Evolutionary conservation across 2,329 filamentous ascomycete genomes (phyloP).

Genomic region (Aspergillus persii): DNA sequence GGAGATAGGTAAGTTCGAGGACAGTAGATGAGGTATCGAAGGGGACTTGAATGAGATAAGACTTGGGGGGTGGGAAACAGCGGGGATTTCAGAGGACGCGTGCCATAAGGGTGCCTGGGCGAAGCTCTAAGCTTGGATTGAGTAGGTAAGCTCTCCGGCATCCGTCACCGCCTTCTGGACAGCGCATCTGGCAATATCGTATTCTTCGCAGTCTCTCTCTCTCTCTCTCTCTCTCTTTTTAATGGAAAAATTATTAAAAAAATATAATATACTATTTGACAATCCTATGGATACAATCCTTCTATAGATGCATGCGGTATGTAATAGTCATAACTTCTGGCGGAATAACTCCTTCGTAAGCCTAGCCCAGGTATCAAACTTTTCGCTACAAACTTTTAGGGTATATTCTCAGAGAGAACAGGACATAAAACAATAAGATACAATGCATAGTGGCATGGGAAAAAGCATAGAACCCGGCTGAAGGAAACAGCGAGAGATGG

Average conservation of each 20-base stretch:
- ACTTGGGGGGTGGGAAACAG: constrained; percentile 21
- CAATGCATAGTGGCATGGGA: background rate
- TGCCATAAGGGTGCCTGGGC: constrained; percentile 36
- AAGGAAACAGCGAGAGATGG: background rate
- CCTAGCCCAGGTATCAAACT: constrained; percentile 13
- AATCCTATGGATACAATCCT: background rate
- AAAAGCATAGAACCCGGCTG: background rate
- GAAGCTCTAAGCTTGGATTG: constrained; percentile 34
- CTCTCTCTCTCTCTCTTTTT: too few species aligned
- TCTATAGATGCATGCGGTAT: background rate
- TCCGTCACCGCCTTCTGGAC: constrained; percentile 31
- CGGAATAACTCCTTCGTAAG: constrained; percentile 8
- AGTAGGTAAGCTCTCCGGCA: constrained; percentile 27
- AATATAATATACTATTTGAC: background rate
- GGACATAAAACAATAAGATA: background rate
- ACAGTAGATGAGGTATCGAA: constrained; percentile 6
- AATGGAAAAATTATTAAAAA: background rate
- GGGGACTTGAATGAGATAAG: constrained; percentile 15
- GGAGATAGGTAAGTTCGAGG: constrained; percentile 2
- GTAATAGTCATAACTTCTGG: background rate
- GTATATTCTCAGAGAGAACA: background rate
- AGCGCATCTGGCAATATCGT: background rate
- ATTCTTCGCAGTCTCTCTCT: background rate
- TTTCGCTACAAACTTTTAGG: constrained; percentile 11
- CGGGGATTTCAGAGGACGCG: constrained; percentile 29